A percentile compares a stretch with the other conserved stretches of the same genome.
These are phyloP conservation scores for Exophiala oligosperma DNA, from an alignment of 2,329 filamentous ascomycete species.

Conservation along the genomic window DNA sequence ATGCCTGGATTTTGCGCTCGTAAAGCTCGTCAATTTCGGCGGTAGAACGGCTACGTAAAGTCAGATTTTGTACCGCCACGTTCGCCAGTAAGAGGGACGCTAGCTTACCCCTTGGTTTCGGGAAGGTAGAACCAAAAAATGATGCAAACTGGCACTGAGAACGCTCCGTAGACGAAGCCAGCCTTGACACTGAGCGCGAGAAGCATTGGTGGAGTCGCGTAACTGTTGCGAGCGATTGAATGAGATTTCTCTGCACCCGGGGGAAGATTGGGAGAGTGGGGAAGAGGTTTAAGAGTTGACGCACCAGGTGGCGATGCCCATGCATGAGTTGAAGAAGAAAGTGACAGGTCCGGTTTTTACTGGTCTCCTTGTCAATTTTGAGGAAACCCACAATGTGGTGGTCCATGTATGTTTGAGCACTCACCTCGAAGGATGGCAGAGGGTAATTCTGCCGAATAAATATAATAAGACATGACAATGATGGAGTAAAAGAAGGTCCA, in stretches of 20 bases:
- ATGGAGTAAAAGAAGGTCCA: background rate
- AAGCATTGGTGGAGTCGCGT: slow-evolving; percentile 1
- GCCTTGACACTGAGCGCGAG: slow-evolving; percentile 29
- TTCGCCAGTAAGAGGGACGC: too few relatives aligned
- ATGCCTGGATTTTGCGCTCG: slow-evolving; percentile 32
- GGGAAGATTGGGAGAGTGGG: too few relatives aligned
- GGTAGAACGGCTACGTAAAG: slow-evolving; percentile 31
- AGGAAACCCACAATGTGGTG: too few relatives aligned
- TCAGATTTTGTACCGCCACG: slow-evolving; percentile 21
- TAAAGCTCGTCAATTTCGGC: slow-evolving; percentile 34
- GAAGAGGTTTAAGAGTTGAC: too few relatives aligned
- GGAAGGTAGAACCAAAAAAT: slow-evolving; percentile 31
- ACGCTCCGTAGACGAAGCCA: slow-evolving; percentile 25
- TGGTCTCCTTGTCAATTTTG: too few relatives aligned
- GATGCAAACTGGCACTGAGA: slow-evolving; percentile 37
- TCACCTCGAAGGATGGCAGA: background rate
- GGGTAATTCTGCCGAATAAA: background rate
- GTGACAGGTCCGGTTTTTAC: too few relatives aligned
- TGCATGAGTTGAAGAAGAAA: too few relatives aligned
- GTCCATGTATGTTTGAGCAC: background rate
- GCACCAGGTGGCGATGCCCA: too few relatives aligned
- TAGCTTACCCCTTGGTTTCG: too few relatives aligned
- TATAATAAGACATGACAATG: background rate
- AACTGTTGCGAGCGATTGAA: background rate
- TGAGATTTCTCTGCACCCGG: too few relatives aligned